Evolutionary conservation across 2,329 filamentous ascomycete species (phyloP).

Genomic region (Neofusicoccum sp.): DNA sequence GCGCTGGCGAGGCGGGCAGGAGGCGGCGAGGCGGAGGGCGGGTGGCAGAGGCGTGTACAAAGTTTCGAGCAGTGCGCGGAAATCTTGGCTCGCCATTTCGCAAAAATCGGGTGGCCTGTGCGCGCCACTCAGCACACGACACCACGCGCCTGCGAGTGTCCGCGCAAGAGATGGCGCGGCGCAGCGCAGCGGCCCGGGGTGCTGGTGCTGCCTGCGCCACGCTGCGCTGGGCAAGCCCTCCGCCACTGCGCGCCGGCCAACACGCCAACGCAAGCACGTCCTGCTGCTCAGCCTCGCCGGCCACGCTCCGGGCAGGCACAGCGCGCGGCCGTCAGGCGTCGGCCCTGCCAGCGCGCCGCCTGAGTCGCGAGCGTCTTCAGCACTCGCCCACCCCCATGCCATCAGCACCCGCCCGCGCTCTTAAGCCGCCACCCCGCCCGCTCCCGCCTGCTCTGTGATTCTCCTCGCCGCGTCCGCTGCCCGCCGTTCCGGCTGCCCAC

Average conservation of each 20-base stretch:
- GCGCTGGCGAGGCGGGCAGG: not conserved
- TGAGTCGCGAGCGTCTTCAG: not conserved
- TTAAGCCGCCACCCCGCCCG: not conserved
- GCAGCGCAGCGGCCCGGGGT: not conserved
- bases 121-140: conserved; percentile 3
- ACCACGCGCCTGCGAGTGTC: not conserved
- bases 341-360: not conserved
- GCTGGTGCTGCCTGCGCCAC: not conserved
- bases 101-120: conserved; percentile 8
- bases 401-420: not conserved
- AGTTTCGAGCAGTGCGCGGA: conserved; percentile 8
- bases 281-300: conserved; percentile 18
- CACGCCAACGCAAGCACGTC: conserved; percentile 3
- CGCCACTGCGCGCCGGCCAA: conserved; percentile 1
- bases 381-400: not conserved
- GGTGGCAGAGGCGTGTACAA: not conserved
- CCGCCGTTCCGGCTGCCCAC: not conserved
- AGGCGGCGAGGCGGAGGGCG: not conserved
- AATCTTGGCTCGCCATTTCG: conserved; percentile 6
- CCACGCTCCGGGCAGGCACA: conserved; percentile 9
- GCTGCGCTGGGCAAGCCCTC: not conserved
- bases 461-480: not conserved
- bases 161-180: not conserved
- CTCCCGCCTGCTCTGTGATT: not conserved
- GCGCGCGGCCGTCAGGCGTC: not conserved